Evolutionary conservation across 805 yeast species (phyloP).

Genomic region (Candida xiaguanensis): DNA sequence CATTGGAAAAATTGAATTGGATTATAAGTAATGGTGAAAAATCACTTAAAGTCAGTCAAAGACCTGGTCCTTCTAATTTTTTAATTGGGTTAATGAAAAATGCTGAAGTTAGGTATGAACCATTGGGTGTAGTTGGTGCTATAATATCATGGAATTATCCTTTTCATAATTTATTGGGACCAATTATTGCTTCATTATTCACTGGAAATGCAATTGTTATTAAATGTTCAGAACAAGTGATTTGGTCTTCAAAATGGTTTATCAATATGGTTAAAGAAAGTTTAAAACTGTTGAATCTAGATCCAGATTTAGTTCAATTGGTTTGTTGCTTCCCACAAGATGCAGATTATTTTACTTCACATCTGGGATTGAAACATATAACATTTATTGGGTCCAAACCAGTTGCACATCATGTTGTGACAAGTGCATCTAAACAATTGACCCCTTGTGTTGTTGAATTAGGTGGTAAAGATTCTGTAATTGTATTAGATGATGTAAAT

Average conservation of each 20-base stretch:
- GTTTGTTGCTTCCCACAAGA: conserved; percentile 86
- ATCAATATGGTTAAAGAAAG: conserved; percentile 68
- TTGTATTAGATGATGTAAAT: conserved; percentile 78
- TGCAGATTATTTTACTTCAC: conserved; percentile 82
- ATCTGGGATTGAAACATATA: conserved; percentile 77
- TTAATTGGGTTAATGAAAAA: conserved; percentile 80
- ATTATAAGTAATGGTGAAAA: conserved; percentile 75
- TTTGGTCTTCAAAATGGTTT: conserved; percentile 88
- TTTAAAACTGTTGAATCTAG: conserved; percentile 67
- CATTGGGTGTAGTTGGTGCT: conserved; percentile 84
- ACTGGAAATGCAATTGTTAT: conserved; percentile 90
- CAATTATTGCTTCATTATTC: conserved; percentile 81
- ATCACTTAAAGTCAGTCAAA: conserved; percentile 61
- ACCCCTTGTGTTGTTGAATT: conserved; percentile 95
- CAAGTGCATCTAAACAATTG: conserved; percentile 77
- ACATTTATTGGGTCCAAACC: conserved; percentile 96
- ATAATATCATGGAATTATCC: conserved; percentile 98
- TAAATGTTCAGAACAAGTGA: conserved; percentile 93
- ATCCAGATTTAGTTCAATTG: conserved; percentile 81
- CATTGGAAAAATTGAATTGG: conserved; percentile 92
- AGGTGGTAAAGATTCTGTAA: conserved; percentile 93
- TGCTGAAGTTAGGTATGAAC: conserved; percentile 92
- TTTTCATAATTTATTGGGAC: conserved; percentile 90
- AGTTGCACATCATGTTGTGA: conserved; percentile 84
- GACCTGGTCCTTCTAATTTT: conserved; percentile 85